phyloP scores from a whole-genome alignment of 345 rosid species.

The Mangifera indica region DNA sequence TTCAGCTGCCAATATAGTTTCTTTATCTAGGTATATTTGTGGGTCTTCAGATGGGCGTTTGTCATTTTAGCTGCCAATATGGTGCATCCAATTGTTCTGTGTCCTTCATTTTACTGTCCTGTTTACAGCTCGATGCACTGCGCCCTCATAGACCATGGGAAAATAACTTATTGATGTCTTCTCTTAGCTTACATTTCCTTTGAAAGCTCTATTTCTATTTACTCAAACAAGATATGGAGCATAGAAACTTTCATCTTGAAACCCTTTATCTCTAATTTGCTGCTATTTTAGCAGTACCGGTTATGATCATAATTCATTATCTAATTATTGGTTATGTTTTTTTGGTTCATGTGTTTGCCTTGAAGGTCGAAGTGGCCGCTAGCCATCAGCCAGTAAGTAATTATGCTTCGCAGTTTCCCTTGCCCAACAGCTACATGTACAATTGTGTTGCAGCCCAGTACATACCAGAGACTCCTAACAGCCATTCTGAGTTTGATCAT shows the following conservation, averaged over 20 bases:
- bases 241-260: background rate
- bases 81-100: background rate
- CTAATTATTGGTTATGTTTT: background rate
- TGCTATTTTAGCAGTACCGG: background rate
- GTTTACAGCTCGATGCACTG: background rate
- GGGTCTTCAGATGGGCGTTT: background rate
- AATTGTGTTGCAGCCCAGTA: slow-evolving; percentile 34
- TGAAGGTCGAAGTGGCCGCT: background rate
- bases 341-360: background rate
- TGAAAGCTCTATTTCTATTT: background rate
- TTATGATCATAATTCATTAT: background rate
- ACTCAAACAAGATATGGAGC: background rate
- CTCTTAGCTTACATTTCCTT: background rate
- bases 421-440: background rate
- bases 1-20: background rate
- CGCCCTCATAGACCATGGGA: background rate
- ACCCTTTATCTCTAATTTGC: background rate
- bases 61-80: background rate
- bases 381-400: background rate
- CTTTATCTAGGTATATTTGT: too few relatives aligned
- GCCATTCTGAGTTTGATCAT: slow-evolving; percentile 42
- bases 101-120: background rate
- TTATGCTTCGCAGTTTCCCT: background rate
- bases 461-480: slow-evolving; percentile 40
- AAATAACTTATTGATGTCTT: background rate